Percentiles rank a stretch among this genome's conserved stretches.
phyloP scores from a whole-genome alignment of 345 rosid species.

The Gossypium anomalum region DNA sequence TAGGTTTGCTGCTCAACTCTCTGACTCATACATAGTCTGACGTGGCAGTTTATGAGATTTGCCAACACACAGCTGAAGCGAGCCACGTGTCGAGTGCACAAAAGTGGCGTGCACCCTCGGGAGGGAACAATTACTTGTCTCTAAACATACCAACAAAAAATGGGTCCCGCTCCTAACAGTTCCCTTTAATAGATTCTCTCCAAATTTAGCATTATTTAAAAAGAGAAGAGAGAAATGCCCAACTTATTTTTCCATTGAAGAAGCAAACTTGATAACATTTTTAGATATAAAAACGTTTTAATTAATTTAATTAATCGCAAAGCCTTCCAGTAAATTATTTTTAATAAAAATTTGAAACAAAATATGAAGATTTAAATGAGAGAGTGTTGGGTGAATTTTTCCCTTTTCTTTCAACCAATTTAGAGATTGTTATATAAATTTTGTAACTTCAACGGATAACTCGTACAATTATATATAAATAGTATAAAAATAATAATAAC shows the following conservation, averaged over 20 bases:
- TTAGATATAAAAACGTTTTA: neutral
- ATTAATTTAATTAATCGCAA: no score
- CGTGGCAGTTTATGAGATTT: conserved; percentile 7
- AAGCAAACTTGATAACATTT: neutral
- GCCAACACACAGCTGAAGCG: neutral
- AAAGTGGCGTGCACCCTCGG: conserved; percentile 43
- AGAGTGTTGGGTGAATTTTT: no score
- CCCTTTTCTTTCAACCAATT: no score
- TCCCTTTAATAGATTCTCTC: conserved; percentile 35
- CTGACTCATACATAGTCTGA: conserved; percentile 4
- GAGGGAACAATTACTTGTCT: conserved; percentile 52
- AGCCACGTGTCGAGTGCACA: conserved; percentile 33
- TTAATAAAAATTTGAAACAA: no score
- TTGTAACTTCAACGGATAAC: no score
- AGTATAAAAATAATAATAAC: no score
- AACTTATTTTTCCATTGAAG: neutral
- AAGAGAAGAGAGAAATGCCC: neutral
- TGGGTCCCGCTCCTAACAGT: conserved; percentile 21
- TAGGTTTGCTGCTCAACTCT: neutral
- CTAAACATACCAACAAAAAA: conserved; percentile 39
- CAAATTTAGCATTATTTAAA: conserved; percentile 15
- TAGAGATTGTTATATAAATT: no score
- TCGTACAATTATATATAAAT: no score
- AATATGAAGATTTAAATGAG: no score
- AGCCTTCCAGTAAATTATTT: no score